These are phyloP conservation scores for Ampelomyces quisqualis DNA, from an alignment of 2,329 filamentous ascomycete species.

Conservation along the genomic window DNA sequence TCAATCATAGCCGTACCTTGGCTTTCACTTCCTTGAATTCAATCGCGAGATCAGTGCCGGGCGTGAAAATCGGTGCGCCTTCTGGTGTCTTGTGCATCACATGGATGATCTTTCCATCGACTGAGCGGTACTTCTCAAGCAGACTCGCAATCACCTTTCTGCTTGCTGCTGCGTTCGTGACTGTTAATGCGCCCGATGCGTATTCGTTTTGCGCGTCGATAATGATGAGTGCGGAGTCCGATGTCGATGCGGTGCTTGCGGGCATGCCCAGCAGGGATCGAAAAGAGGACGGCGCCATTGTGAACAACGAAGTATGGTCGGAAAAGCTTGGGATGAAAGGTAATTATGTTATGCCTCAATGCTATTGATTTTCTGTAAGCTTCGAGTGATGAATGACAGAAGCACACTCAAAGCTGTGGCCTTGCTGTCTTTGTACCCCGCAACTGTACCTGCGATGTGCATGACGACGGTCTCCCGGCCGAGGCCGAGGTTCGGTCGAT, in stretches of 20 bases:
- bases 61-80: conserved; percentile 67
- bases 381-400: too few species aligned
- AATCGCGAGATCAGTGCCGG: conserved; percentile 59
- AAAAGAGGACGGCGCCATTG: conserved; percentile 41
- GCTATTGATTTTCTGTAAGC: too few species aligned
- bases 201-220: conserved; percentile 74
- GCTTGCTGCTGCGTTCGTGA: conserved; percentile 55
- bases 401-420: too few species aligned
- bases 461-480: too few species aligned
- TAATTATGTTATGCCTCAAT: too few species aligned
- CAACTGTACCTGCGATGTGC: too few species aligned
- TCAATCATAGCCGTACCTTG: conserved; percentile 15
- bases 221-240: conserved; percentile 64
- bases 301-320: too few species aligned
- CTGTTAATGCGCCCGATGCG: conserved; percentile 58
- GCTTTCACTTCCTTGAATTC: conserved; percentile 63
- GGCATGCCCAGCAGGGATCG: conserved; percentile 56
- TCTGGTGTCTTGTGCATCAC: conserved; percentile 60
- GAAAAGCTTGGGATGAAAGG: too few species aligned
- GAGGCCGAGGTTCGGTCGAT: too few species aligned
- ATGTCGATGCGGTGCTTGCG: conserved; percentile 57
- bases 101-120: conserved; percentile 59
- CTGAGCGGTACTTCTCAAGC: conserved; percentile 61
- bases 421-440: too few species aligned
- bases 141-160: conserved; percentile 59